Evolutionary conservation across 1,284 basidiomycete genomes (phyloP), one percentile per base, ranked within the genome.

Genomic region (Microbotryum saponariae): DNA sequence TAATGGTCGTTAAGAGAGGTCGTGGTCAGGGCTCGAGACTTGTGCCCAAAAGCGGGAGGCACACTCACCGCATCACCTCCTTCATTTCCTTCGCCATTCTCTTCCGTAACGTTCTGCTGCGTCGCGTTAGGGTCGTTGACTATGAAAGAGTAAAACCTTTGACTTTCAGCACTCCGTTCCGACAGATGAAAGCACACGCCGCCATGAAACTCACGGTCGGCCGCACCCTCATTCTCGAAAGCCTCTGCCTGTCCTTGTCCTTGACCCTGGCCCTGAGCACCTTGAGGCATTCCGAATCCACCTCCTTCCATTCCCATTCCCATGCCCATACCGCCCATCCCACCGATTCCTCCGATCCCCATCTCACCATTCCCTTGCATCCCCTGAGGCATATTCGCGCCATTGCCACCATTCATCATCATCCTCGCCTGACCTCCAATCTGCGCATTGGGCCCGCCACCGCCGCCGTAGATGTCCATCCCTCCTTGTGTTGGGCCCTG

Each of bases 401-500:
- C 31, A 7, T 31, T 31, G 8, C 31, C 79, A 50, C 79, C 79
- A 31, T 80, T 78, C 66, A 78, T 77, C 68, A 76, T 72, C 54
- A 47, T 72, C 77, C 77, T 77, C 78, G 76, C 53, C 73, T 66
- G 62, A 77, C 76, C 31, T 31, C 31, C 70, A 77, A 77, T 51
- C 74, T 74, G 58, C 74, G 75, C 25, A 59, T 75, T 1, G 74
- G 71, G 25, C 73, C 73, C 1, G 10, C 31, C 31, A 31, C 31
- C 31, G 59, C 62, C 81, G 87, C 84, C 84, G 87, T 85, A 21
- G 77, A 80, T 6, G 69, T 65, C 4, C 64, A 72, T 1, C 68
- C 72, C 9, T 70, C 69, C n/a, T 78, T 76, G 56, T 42, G 33
- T 7, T 47, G 45, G 18, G 42, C 54, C 49, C 46, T 56, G 42